Evolutionary conservation across 2,329 filamentous ascomycete genomes (phyloP).

Genomic region (Talaromyces albobiverticillius): DNA sequence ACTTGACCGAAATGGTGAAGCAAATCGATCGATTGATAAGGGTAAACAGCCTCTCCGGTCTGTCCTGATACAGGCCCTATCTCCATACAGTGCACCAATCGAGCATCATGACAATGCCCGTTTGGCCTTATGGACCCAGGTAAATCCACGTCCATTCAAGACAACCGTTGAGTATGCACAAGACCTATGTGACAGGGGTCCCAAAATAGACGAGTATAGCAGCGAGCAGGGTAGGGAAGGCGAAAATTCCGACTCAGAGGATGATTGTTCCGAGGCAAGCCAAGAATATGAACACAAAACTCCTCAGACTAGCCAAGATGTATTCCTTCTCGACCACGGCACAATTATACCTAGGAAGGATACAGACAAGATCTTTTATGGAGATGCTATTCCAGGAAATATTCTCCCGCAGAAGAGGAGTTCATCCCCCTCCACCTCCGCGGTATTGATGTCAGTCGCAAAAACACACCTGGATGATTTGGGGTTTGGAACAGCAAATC

Average conservation of each 20-base stretch:
- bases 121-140: background rate
- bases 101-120: background rate
- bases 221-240: background rate
- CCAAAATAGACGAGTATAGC: no score
- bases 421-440: background rate
- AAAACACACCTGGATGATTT: background rate
- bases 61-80: background rate
- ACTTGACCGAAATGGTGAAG: background rate
- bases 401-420: conserved; percentile 1
- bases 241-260: background rate
- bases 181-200: no score
- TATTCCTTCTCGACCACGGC: conserved; percentile 1
- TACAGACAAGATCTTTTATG: background rate
- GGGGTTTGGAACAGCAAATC: background rate
- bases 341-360: background rate
- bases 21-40: background rate
- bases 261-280: background rate
- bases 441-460: background rate
- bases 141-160: background rate
- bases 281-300: background rate
- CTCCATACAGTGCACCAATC: background rate
- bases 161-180: background rate
- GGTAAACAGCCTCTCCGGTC: background rate
- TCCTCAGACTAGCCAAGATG: background rate
- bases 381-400: conserved; percentile 2